Evolutionary conservation across 148 eudicot species (phyloP), one percentile per base, ranked within the genome.

Genomic region (Chenopodium berlandieri): DNA sequence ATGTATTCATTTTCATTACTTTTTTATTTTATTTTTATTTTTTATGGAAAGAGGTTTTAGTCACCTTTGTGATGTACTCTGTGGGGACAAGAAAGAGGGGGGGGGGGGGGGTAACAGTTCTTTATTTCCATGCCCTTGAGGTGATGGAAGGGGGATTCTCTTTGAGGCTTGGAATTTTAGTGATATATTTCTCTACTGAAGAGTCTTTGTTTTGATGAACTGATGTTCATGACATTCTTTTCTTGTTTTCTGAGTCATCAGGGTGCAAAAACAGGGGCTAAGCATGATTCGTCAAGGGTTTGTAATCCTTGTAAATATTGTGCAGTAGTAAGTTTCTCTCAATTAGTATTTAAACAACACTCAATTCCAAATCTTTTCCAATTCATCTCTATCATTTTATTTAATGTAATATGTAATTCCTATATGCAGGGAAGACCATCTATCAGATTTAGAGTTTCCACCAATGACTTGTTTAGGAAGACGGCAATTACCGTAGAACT

Each of bases 401-500:
- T 19, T 69, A 44, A 58, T 47, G 69, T 67, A 64, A 62, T 48
- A 34, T 67, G 48, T 73, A 27, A 78, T 17, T 83, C 62, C 70
- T 75, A 74, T 85, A 30, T 85, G 84, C 93, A 93, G 97, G 92
- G 89, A 76, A 83, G 63, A 64, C 90, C 99, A 32, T 81, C 82
- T 22, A 88, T 91, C 82, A 91, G 86, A 82, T 96, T 96, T 77
- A 87, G 82, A 73, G 88, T 92, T 76, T 92, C 98, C 11, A 67
- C 94, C 10, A 88, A 75, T 73, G 98, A 96, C 47, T 27, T 89
- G 56, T 89, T 89, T 78, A 92, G 83, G 80, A 96, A 89, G 84
- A 89, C 91, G 71, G 94, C 94, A 75, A 85, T 96, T 80, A 82
- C 83, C 71, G 99, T 85, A 34, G 95, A 96, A 89, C 86, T 89